phyloP scores from a whole-genome alignment of 1,139 yeast genomes.

The Blastobotrys petasosporus region DNA sequence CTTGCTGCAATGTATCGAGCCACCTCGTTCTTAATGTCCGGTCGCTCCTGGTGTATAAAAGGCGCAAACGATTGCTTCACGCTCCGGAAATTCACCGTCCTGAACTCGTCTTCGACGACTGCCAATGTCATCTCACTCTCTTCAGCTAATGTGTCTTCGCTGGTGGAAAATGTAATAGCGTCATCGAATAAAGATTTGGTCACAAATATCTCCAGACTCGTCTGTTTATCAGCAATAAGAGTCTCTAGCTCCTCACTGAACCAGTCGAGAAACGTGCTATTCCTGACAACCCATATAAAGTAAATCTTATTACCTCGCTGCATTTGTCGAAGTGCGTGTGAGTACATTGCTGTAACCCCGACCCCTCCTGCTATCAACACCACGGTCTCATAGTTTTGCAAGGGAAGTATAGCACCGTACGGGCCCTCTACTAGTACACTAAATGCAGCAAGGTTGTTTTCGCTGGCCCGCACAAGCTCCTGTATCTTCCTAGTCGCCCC shows the following conservation, averaged over 20 bases:
- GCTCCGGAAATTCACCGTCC: too few species aligned
- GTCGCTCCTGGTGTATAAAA: constrained; percentile 37
- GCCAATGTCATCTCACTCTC: too few species aligned
- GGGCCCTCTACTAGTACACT: constrained; percentile 53
- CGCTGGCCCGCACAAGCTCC: constrained; percentile 14
- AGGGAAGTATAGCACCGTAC: constrained; percentile 46
- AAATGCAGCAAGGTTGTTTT: constrained; percentile 7
- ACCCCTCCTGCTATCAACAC: constrained; percentile 58
- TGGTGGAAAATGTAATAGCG: too few species aligned
- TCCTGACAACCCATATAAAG: constrained; percentile 49
- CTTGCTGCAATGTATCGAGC: constrained; percentile 33
- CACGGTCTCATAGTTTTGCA: constrained; percentile 45
- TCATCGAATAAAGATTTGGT: too few species aligned
- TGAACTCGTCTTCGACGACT: too few species aligned
- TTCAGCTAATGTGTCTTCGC: too few species aligned
- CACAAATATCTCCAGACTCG: too few species aligned
- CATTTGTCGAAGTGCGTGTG: constrained; percentile 22
- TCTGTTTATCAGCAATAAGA: too few species aligned
- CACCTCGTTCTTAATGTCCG: constrained; percentile 38
- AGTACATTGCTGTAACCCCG: constrained; percentile 52
- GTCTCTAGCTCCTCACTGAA: constrained; percentile 31
- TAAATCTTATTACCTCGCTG: constrained; percentile 39
- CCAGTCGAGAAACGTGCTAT: constrained; percentile 43
- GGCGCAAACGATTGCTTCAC: neutral
- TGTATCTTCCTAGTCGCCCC: constrained; percentile 26